phyloP scores from a whole-genome alignment of 495 filamentous ascomycete species.

The Penicillium turbatum region DNA sequence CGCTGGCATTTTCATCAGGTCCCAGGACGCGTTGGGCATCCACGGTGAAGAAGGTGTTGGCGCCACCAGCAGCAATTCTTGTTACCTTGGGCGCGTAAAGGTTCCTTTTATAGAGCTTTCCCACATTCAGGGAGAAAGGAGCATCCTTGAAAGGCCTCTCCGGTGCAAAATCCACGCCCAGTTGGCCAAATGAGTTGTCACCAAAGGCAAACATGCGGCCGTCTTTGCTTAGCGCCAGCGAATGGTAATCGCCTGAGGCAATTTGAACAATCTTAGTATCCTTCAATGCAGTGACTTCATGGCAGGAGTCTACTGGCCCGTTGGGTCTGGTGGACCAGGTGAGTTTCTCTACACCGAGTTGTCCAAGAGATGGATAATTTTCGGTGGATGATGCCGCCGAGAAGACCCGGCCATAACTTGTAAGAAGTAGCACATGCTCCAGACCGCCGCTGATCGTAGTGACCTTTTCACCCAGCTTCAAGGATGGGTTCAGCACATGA shows the following conservation, averaged over 20 bases:
- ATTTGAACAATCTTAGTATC: slow-evolving; percentile 64
- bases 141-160: slow-evolving; percentile 59
- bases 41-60: slow-evolving; percentile 79
- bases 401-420: slow-evolving; percentile 81
- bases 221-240: slow-evolving; percentile 65
- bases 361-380: slow-evolving; percentile 74
- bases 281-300: slow-evolving; percentile 65
- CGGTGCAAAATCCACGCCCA: slow-evolving; percentile 67
- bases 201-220: slow-evolving; percentile 86
- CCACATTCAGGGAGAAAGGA: slow-evolving; percentile 63
- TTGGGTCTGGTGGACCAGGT: slow-evolving; percentile 73
- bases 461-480: slow-evolving; percentile 72
- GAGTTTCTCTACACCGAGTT: slow-evolving; percentile 80
- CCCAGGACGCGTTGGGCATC: slow-evolving; percentile 61
- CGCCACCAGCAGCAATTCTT: slow-evolving; percentile 75
- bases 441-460: slow-evolving; percentile 67
- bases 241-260: slow-evolving; percentile 84
- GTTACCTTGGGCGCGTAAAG: slow-evolving; percentile 58
- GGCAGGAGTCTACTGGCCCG: slow-evolving; percentile 72
- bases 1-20: slow-evolving; percentile 39
- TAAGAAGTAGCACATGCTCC: slow-evolving; percentile 82
- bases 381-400: slow-evolving; percentile 73
- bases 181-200: slow-evolving; percentile 82
- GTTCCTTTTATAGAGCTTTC: slow-evolving; percentile 64
- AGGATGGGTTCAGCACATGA: slow-evolving; percentile 61